A percentile compares a stretch with the other conserved stretches of the same genome.
These are phyloP conservation scores for Aspergillus asperescens DNA, from an alignment of 495 filamentous ascomycete species.

Conservation along the genomic window DNA sequence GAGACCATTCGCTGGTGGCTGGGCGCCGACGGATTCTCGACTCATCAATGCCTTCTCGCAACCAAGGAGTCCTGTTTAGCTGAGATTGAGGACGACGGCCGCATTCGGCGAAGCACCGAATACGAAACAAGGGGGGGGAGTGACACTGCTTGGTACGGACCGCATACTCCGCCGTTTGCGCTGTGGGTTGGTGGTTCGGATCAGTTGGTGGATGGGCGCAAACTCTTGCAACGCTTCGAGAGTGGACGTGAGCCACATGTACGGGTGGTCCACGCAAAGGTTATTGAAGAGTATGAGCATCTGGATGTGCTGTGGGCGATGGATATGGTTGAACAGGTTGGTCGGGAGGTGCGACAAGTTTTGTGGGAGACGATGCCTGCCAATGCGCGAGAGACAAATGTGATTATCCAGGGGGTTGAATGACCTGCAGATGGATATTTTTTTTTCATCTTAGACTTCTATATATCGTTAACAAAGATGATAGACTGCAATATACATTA, in stretches of 20 bases:
- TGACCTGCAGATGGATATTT: not conserved
- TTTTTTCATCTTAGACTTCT: too few species aligned
- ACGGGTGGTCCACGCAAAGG: constrained; percentile 68
- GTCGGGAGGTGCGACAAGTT: constrained; percentile 72
- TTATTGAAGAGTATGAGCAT: constrained; percentile 91
- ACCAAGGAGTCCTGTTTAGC: constrained; percentile 61
- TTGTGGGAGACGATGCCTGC: constrained; percentile 68
- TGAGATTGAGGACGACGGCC: constrained; percentile 58
- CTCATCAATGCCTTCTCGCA: constrained; percentile 82
- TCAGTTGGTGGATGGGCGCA: constrained; percentile 74
- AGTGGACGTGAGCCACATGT: constrained; percentile 79
- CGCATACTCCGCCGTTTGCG: constrained; percentile 75
- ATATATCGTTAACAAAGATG: too few species aligned
- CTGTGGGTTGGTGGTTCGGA: constrained; percentile 85
- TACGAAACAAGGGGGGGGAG: constrained; percentile 29
- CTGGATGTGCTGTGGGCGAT: constrained; percentile 96
- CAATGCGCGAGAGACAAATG: constrained; percentile 51
- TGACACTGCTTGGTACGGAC: constrained; percentile 73
- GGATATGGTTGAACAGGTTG: constrained; percentile 79
- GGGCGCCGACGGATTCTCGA: constrained; percentile 83
- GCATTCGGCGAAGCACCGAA: constrained; percentile 9
- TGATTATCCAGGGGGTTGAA: constrained; percentile 51
- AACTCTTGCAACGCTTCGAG: constrained; percentile 68
- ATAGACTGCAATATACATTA: too few species aligned
- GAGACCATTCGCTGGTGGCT: constrained; percentile 98